Evolutionary conservation across 108 stramenopile genomes (phyloP).

Genomic region (Cyclotella distinguenda): DNA sequence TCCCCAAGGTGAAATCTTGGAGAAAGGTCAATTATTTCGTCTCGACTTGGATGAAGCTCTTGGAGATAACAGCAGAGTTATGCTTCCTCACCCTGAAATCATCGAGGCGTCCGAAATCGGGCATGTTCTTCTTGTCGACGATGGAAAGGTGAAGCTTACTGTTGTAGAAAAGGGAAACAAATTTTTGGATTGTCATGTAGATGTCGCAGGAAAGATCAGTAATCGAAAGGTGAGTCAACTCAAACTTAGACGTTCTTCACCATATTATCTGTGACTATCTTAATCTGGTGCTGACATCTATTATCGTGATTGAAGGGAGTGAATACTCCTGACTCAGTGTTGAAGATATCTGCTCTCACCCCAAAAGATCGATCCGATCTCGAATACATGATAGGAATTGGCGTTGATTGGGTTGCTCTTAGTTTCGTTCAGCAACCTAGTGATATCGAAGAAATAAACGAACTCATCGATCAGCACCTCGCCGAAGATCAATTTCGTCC

Average conservation of each 20-base stretch:
- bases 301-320: slow-evolving; percentile 55
- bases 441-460: slow-evolving; percentile 65
- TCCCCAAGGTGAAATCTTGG: slow-evolving; percentile 56
- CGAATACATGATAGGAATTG: slow-evolving; percentile 66
- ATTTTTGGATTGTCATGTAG: slow-evolving; percentile 72
- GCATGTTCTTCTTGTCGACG: slow-evolving; percentile 75
- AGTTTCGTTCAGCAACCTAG: slow-evolving; percentile 78
- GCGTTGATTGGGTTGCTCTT: slow-evolving; percentile 82
- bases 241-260: not conserved
- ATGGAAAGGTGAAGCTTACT: slow-evolving; percentile 85
- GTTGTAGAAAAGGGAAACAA: slow-evolving; percentile 64
- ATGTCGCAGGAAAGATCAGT: slow-evolving; percentile 77
- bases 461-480: slow-evolving; percentile 52
- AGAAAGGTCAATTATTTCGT: slow-evolving; percentile 68
- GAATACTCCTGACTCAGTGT: slow-evolving; percentile 77
- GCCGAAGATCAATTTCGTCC: slow-evolving; percentile 39
- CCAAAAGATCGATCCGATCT: slow-evolving; percentile 85
- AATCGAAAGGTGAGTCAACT: slow-evolving; percentile 60
- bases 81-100: slow-evolving; percentile 85
- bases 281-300: not conserved
- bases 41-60: slow-evolving; percentile 72
- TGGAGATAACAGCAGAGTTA: slow-evolving; percentile 66
- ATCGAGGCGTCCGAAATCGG: slow-evolving; percentile 62
- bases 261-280: not conserved
- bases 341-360: slow-evolving; percentile 82